phyloP scores from a whole-genome alignment of 345 rosid genomes.

The Dovyalis caffra region DNA sequence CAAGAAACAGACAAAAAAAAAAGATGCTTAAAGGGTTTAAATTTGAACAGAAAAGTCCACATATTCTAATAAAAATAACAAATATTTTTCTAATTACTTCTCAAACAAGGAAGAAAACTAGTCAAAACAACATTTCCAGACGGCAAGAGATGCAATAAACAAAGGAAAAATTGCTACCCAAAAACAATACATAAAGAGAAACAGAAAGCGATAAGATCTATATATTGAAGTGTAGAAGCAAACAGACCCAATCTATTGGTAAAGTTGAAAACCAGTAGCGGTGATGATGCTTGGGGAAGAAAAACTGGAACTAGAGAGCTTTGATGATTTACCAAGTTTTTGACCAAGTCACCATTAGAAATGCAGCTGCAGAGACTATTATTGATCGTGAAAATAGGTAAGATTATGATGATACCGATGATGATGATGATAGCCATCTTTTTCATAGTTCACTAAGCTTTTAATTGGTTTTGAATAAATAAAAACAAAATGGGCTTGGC shows the following conservation, averaged over 20 bases:
- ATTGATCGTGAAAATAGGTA: neutral
- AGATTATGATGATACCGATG: neutral
- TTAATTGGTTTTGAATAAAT: neutral
- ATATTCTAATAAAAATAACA: neutral
- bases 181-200: neutral
- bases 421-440: neutral
- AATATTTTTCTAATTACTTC: neutral
- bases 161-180: neutral
- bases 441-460: neutral
- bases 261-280: neutral
- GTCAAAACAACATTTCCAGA: neutral
- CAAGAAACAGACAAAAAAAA: neutral
- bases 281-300: neutral
- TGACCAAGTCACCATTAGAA: constrained; percentile 1
- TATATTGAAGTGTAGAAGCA: neutral
- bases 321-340: neutral
- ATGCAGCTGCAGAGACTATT: neutral
- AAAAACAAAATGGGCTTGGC: neutral
- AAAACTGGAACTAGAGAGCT: neutral
- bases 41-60: neutral
- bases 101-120: neutral
- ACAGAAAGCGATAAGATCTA: neutral
- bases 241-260: neutral
- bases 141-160: neutral
- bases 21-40: neutral